phyloP scores from a whole-genome alignment of 2,329 filamentous ascomycete genomes.

The Fusarium sp. region DNA sequence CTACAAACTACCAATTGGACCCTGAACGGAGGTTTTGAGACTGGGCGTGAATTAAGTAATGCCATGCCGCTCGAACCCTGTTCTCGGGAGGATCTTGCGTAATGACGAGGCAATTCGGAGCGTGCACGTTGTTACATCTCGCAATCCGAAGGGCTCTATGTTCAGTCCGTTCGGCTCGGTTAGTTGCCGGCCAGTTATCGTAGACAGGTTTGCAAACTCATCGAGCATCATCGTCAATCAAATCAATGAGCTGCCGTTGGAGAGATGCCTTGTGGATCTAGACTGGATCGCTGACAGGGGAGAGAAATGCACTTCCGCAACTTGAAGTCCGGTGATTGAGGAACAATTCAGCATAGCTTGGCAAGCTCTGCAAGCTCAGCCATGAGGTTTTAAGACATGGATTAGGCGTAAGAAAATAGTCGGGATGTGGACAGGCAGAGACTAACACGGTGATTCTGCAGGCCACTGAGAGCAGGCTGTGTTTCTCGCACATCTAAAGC shows the following conservation, averaged over 20 bases:
- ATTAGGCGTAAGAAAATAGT: slow-evolving; percentile 13
- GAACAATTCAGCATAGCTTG: not conserved
- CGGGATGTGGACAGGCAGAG: not conserved
- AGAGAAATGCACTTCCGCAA: slow-evolving; percentile 23
- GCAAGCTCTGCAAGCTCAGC: not conserved
- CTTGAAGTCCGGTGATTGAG: slow-evolving; percentile 33
- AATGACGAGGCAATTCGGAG: slow-evolving; percentile 69
- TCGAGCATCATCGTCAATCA: slow-evolving; percentile 6
- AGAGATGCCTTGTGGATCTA: slow-evolving; percentile 18
- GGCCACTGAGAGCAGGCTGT: not conserved
- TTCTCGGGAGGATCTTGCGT: slow-evolving; percentile 66
- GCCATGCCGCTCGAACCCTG: slow-evolving; percentile 44
- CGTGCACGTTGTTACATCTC: slow-evolving; percentile 69
- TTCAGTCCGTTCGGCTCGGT: slow-evolving; percentile 69
- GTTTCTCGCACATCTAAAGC: slow-evolving; percentile 40
- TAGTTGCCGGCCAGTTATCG: slow-evolving; percentile 64
- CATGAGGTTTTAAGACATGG: slow-evolving; percentile 15
- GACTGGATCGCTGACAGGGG: slow-evolving; percentile 21
- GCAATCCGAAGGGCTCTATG: slow-evolving; percentile 71
- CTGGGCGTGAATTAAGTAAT: slow-evolving; percentile 36
- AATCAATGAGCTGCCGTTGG: slow-evolving; percentile 19
- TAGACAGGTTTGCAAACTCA: not conserved
- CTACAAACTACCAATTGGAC: not conserved
- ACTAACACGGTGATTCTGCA: not conserved
- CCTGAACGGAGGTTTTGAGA: not conserved